Base-by-base conservation (phyloP, 2,329 filamentous ascomycete species). In the Cucurbitaria berberidis region DNA sequence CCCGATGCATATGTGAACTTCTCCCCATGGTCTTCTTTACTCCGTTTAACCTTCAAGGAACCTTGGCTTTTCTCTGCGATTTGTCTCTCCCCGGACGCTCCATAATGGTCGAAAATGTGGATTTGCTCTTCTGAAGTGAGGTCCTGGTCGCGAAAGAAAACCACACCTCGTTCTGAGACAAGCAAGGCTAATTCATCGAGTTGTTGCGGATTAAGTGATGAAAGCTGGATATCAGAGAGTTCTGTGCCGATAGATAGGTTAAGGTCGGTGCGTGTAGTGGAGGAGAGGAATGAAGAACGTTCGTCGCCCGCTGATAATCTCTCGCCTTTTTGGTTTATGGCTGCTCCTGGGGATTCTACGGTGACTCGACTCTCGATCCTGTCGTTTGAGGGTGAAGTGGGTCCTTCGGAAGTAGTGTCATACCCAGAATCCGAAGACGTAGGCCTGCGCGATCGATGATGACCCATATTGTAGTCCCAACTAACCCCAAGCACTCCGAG, bases 61-160 rank as follows among this genome's bases (percentile, higher is more conserved):
- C 29, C 42, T 5, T n/a, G 35, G 18, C 34, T 35, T 27, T 42
- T 51, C 42, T 46, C 34, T 16, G 35, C 27, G 19, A 41, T 40
- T n/a, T 8, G 39, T 38, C 26, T 48, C n/a, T 45, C 19, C 24
- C 40, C 3, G 26, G 30, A 44, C 10, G 21, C 39, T 13, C 44
- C 45, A 15, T 32, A 39, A 6, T 44, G 39, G n/a, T 48, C 45
- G 18, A 34, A 48, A 18, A 53, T 36, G 5, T 26, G 39, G 2
- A n/a, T 22, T 22, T 53, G 50, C 24, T 44, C 38, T 40, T 45
- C 50, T 3, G 13, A 15, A 9, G 30, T 22, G n/a, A 53, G 18
- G 59, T 80, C 74, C 53, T 83, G 81, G 46, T 78, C 76, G 39
- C 80, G 78, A 69, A 83, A 82, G 69, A 83, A 82, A 15, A 82